Percentiles rank a stretch among this genome's conserved stretches.
Conservation (phyloP, 2,329 filamentous ascomycete species). For the Polytolypa hystricis region DNA sequence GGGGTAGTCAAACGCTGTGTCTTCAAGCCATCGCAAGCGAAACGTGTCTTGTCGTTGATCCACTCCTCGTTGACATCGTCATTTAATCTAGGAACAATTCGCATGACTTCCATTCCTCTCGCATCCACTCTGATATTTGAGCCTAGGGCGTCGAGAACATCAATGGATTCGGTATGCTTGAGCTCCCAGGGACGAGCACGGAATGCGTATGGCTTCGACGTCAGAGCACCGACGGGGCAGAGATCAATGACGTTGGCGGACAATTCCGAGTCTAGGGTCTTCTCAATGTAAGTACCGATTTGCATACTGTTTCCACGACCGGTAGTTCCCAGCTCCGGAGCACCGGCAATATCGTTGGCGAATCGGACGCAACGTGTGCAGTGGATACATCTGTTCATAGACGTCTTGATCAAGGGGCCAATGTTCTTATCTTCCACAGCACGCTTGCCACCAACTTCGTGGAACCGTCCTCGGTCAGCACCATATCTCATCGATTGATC, state of each 20-base stretch:
- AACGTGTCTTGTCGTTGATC: conserved; percentile 98
- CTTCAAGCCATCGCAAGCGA: conserved; percentile 92
- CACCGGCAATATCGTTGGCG: conserved; percentile 92
- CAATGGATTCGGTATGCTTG: conserved; percentile 89
- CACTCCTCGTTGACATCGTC: conserved; percentile 99
- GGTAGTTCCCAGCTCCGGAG: conserved; percentile 85
- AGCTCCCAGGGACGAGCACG: conserved; percentile 93
- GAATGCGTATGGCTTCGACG: conserved; percentile 97
- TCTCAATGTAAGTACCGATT: conserved; percentile 95
- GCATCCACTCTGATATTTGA: conserved; percentile 93
- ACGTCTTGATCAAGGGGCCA: conserved; percentile 94
- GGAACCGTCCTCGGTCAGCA: conserved; percentile 88
- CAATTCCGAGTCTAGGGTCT: conserved; percentile 84
- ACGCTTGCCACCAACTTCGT: conserved; percentile 91
- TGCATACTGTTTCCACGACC: conserved; percentile 95
- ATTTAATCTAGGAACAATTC: conserved; percentile 81
- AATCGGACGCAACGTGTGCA: conserved; percentile 97
- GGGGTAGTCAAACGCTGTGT: conserved; percentile 92
- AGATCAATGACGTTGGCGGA: conserved; percentile 97
- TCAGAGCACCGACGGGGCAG: conserved; percentile 91
- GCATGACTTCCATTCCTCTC: conserved; percentile 91
- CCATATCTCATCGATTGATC: conserved; percentile 99
- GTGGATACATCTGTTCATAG: conserved; percentile 99
- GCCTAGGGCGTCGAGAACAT: conserved; percentile 83
- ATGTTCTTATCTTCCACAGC: conserved; percentile 99